phyloP scores from a whole-genome alignment of 1,284 basidiomycete species.

The Naganishia sp. region DNA sequence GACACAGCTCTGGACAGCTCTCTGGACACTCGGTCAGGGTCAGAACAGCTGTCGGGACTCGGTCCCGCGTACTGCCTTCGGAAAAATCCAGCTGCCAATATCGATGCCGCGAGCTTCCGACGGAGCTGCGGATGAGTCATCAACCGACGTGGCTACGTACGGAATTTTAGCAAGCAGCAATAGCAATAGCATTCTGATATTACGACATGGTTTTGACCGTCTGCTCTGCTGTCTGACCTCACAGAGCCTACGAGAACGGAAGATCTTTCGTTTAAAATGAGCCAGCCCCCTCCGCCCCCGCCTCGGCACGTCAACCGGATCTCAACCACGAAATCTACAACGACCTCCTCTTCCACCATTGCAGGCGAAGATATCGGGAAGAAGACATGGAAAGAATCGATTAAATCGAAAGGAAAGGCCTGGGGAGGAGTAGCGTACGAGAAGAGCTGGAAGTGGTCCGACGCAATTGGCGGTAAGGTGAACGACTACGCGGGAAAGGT shows the following conservation, averaged over 20 bases:
- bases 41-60: too few species aligned
- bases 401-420: constrained; percentile 41
- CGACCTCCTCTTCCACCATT: constrained; percentile 19
- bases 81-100: too few species aligned
- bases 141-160: too few species aligned
- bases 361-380: constrained; percentile 4
- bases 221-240: neutral
- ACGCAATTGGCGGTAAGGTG: constrained; percentile 49
- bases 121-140: too few species aligned
- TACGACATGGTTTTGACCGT: too few species aligned
- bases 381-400: constrained; percentile 40
- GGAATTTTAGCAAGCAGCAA: too few species aligned
- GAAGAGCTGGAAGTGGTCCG: constrained; percentile 43
- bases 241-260: neutral
- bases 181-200: too few species aligned
- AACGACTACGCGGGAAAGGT: constrained; percentile 49
- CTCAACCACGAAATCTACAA: constrained; percentile 18
- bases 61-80: too few species aligned
- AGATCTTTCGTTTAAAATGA: neutral
- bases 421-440: constrained; percentile 50
- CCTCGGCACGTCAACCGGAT: constrained; percentile 10
- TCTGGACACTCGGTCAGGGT: too few species aligned
- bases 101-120: too few species aligned
- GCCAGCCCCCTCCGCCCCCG: constrained; percentile 18
- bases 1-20: too few species aligned